Evolutionary conservation across 495 filamentous ascomycete species (phyloP), one percentile per base, ranked within the genome.

Genomic region (Cercophora newfieldiana): DNA sequence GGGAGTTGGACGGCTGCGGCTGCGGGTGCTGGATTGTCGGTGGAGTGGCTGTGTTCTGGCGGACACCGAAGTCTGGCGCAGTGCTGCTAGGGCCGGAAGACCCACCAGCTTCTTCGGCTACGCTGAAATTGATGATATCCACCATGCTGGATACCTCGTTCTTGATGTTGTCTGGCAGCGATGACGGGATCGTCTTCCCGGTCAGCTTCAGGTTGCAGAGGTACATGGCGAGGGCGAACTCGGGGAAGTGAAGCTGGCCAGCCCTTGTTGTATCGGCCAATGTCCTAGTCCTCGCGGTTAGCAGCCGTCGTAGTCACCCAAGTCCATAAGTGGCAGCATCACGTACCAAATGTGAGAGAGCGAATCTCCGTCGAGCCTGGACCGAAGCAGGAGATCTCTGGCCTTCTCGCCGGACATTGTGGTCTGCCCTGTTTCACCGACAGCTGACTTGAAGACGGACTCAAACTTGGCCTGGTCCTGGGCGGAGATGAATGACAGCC

Each of bases 141-240:
- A 99, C 96, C 95, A 99, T 98, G 72, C 96, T 96, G 10, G 94
- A 97, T 29, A 99, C 96, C 78, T 99, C 96, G 74, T 98, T 99
- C 77, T 86, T 89, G 55, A 98, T 88, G 48, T 85, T 89, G 48
- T 97, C 94, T 0, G 96, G 94, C 2, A 99, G 80, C 14, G 74
- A 73, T 0, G 81, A 69, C 1, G 96, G 96, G 10, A 99, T 72
- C 0, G 87, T 80, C 76, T 96, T 97, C 29, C 94, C 94, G 18
- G 91, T 91, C 18, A 97, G 82, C 77, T 90, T 93, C 68, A 98
- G 72, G 68, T 97, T 98, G 81, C 96, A 99, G 21, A 99, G 89
- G 73, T 99, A 99, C 96, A 99, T 97, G 49, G 96, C 93, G 56
- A 99, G 81, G 12, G 95, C 96, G 66, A 99, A 98, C 78, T 99